Evolutionary conservation across 495 filamentous ascomycete species (phyloP).

Genomic region (Cercophora scortea): DNA sequence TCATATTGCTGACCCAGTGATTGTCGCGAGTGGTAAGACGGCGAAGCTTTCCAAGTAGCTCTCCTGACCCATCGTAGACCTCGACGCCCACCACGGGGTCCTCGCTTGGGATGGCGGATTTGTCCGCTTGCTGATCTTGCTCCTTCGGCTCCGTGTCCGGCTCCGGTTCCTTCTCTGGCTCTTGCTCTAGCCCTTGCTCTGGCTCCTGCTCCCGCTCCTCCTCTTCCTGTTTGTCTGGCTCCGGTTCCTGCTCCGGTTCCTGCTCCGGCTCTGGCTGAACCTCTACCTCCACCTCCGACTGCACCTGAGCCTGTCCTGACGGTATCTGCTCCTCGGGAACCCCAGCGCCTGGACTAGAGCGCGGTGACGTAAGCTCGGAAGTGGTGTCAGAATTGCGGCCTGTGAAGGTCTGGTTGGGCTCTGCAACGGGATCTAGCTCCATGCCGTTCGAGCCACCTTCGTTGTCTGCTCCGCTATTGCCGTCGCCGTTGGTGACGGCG

Average conservation of each 20-base stretch:
- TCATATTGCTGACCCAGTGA: constrained; percentile 6
- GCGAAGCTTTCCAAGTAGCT: constrained; percentile 8
- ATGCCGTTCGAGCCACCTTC: background rate
- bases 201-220: too few relatives aligned
- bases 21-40: constrained; percentile 6
- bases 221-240: too few relatives aligned
- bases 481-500: too few relatives aligned
- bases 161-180: too few relatives aligned
- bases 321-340: background rate
- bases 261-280: too few relatives aligned
- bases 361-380: constrained; percentile 3
- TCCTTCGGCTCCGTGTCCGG: too few relatives aligned
- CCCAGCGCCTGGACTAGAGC: background rate
- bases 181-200: too few relatives aligned
- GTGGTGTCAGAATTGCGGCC: background rate
- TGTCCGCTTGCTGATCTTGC: background rate
- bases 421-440: background rate
- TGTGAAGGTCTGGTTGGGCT: background rate
- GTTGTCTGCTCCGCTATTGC: too few relatives aligned
- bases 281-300: too few relatives aligned
- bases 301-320: background rate
- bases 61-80: constrained; percentile 10
- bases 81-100: background rate
- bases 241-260: too few relatives aligned
- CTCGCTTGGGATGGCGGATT: background rate